These are phyloP conservation scores for Suillus ampliporus DNA, from an alignment of 768 basidiomycete species.

Conservation along the genomic window DNA sequence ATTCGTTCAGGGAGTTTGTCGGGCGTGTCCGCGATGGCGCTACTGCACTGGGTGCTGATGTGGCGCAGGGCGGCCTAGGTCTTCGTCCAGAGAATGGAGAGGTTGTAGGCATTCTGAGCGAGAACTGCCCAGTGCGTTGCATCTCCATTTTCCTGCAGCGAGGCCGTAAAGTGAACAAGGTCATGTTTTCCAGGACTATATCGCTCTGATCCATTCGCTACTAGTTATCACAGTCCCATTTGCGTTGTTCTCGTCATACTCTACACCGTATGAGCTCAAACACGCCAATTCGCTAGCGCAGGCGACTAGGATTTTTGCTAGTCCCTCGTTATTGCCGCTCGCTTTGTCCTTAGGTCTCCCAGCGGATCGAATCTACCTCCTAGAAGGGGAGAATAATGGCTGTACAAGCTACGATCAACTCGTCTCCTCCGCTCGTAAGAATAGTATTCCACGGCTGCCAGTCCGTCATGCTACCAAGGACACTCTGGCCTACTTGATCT, in stretches of 20 bases:
- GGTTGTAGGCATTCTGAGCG: slow-evolving; percentile 68
- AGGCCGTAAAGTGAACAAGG: not conserved
- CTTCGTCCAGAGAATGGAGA: slow-evolving; percentile 50
- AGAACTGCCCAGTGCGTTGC: slow-evolving; percentile 53
- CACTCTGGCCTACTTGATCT: slow-evolving; percentile 66
- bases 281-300: slow-evolving; percentile 50
- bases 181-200: slow-evolving; percentile 48
- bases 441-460: slow-evolving; percentile 41
- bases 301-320: slow-evolving; percentile 54
- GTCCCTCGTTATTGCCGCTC: slow-evolving; percentile 42
- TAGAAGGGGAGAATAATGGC: slow-evolving; percentile 45
- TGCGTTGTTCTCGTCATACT: slow-evolving; percentile 50
- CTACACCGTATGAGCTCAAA: slow-evolving; percentile 53
- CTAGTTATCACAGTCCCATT: slow-evolving; percentile 52
- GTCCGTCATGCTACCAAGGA: slow-evolving; percentile 50
- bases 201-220: slow-evolving; percentile 48
- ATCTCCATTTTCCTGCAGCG: not conserved
- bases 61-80: slow-evolving; percentile 47
- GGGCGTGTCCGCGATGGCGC: slow-evolving; percentile 52
- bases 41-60: slow-evolving; percentile 53
- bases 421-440: slow-evolving; percentile 42
- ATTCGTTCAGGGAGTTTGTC: slow-evolving; percentile 48
- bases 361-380: slow-evolving; percentile 47
- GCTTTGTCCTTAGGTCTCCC: slow-evolving; percentile 40
- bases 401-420: slow-evolving; percentile 47